phyloP scores from a whole-genome alignment of 2,329 filamentous ascomycete genomes.

The Fusarium tupiense region DNA sequence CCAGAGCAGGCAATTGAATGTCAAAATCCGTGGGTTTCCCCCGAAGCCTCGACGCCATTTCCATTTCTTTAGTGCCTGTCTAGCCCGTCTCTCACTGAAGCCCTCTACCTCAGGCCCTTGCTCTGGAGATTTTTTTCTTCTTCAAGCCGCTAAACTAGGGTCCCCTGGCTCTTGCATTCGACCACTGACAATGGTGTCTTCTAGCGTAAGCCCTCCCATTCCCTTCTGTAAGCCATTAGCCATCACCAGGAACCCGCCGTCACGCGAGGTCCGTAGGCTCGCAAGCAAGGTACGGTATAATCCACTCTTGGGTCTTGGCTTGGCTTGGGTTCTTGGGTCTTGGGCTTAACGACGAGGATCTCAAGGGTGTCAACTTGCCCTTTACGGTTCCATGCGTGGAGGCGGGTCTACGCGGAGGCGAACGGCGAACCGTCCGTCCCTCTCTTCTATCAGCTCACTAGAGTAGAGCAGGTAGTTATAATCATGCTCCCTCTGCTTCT shows the following conservation, averaged over 20 bases:
- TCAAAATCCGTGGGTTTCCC: constrained; percentile 31
- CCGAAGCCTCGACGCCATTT: constrained; percentile 35
- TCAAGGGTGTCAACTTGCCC: constrained; percentile 10
- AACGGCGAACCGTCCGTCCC: not conserved
- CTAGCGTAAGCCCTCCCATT: constrained; percentile 15
- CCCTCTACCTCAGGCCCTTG: not conserved
- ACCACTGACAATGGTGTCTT: constrained; percentile 21
- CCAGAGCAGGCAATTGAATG: constrained; percentile 29
- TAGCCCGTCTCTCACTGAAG: not conserved
- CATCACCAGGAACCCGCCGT: constrained; percentile 36
- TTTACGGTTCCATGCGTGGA: constrained; percentile 23
- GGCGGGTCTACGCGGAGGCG: constrained; percentile 34
- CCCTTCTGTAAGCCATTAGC: constrained; percentile 16
- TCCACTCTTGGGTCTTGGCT: constrained; percentile 8
- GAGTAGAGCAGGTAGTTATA: constrained; percentile 26
- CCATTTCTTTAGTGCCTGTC: not conserved
- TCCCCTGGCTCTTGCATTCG: constrained; percentile 16
- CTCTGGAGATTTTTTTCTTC: not conserved
- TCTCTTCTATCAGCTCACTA: constrained; percentile 6
- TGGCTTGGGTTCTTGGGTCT: not conserved
- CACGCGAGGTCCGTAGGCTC: constrained; percentile 30
- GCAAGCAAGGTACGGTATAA: constrained; percentile 7
- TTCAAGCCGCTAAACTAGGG: not conserved
- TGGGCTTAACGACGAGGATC: constrained; percentile 2
- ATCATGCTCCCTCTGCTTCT: constrained; percentile 25